These are phyloP conservation scores for Pseudoscleropodium purum DNA, from an alignment of 225 moss, liverwort and hornwort species.

Conservation along the genomic window DNA sequence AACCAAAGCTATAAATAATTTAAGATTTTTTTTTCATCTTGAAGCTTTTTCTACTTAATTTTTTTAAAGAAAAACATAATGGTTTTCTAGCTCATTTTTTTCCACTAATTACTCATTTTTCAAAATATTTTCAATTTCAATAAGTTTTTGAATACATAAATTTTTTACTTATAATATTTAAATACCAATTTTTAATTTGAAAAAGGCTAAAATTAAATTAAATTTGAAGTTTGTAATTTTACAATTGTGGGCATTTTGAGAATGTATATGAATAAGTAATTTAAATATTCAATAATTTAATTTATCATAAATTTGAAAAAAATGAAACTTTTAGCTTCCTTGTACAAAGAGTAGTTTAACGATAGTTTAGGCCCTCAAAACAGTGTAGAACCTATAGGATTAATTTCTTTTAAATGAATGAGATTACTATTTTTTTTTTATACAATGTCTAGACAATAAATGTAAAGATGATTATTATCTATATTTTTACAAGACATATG, in stretches of 20 bases:
- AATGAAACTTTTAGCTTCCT: background rate
- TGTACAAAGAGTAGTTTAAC: fast-evolving
- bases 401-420: background rate
- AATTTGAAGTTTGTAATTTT: background rate
- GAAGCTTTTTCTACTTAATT: fast-evolving
- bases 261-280: background rate
- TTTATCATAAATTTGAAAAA: background rate
- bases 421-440: background rate
- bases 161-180: background rate
- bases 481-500: no score
- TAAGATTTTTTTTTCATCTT: background rate
- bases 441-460: fast-evolving
- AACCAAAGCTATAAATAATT: background rate
- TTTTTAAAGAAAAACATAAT: background rate
- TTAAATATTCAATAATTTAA: background rate
- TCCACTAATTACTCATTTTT: fast-evolving
- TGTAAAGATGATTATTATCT: background rate
- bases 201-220: background rate
- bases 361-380: background rate
- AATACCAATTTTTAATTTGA: background rate
- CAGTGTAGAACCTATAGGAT: fast-evolving
- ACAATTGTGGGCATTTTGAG: background rate
- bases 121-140: background rate
- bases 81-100: fast-evolving
- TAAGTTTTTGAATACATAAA: background rate